Percentiles rank a stretch among this genome's conserved stretches.
Conservation (phyloP, 139 green algal species). For the Chlorella sp. region DNA sequence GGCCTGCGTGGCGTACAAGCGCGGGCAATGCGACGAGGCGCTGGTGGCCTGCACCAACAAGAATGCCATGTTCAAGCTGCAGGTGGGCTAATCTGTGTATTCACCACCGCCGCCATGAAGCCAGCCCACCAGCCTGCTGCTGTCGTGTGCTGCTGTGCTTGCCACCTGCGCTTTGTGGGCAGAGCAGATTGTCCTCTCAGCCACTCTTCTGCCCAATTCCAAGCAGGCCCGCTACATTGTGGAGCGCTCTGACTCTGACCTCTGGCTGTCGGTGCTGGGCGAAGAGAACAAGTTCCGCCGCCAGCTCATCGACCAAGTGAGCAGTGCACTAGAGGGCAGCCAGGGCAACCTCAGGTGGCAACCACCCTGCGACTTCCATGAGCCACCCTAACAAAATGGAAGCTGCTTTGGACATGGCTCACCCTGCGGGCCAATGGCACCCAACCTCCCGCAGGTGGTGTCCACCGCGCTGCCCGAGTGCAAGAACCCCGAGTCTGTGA, state of each 20-base stretch:
- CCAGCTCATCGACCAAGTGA: slow-evolving; percentile 87
- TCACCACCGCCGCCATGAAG: no score
- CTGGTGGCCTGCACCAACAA: slow-evolving; percentile 97
- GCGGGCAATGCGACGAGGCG: slow-evolving; percentile 95
- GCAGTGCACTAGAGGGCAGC: not conserved
- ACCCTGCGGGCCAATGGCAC: no score
- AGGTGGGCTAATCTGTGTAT: slow-evolving; percentile 4
- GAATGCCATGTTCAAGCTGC: slow-evolving; percentile 97
- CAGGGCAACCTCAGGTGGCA: no score
- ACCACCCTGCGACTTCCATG: no score
- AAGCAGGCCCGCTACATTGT: slow-evolving; percentile 97
- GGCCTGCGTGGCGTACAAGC: slow-evolving; percentile 97
- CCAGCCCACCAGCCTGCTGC: no score
- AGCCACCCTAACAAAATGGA: no score
- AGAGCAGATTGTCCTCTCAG: no score
- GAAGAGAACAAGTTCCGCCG: slow-evolving; percentile 86
- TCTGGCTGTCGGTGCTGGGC: slow-evolving; percentile 95
- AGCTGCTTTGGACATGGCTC: no score
- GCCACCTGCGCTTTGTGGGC: no score
- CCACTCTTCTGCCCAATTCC: no score
- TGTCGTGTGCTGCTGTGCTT: no score
- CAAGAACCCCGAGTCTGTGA: slow-evolving; percentile 98
- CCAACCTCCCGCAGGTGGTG: slow-evolving; percentile 86
- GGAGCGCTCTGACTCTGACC: slow-evolving; percentile 89
- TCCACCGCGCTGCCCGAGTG: slow-evolving; percentile 97